Conservation (phyloP, 306 rosid species). For the Crotalaria pallida region DNA sequence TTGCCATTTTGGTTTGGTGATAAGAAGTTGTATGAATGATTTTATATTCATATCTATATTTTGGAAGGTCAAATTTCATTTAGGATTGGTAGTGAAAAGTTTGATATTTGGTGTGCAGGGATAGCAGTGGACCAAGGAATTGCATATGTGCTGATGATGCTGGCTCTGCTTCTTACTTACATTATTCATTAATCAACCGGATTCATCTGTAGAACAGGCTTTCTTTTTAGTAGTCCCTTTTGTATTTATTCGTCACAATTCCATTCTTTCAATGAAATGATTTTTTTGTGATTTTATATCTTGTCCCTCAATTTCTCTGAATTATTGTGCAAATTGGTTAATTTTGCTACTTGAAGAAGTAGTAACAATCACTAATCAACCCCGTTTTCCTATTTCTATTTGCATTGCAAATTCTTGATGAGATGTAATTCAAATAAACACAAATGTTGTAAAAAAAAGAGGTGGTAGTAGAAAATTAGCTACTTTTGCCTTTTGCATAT, state of each 20-base stretch:
- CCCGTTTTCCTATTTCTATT: background rate
- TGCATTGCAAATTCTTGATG: background rate
- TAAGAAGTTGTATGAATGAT: too few species aligned
- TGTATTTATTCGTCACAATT: slow-evolving; percentile 18
- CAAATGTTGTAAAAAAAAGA: background rate
- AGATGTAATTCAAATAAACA: background rate
- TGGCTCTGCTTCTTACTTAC: slow-evolving; percentile 52
- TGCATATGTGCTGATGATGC: slow-evolving; percentile 38
- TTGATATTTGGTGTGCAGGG: slow-evolving; percentile 25
- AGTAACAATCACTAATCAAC: background rate
- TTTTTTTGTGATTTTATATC: slow-evolving; percentile 17
- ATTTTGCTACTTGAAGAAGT: background rate
- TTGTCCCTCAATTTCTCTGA: background rate
- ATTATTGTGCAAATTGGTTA: background rate
- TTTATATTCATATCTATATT: background rate
- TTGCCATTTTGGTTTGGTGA: too few species aligned
- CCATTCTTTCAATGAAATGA: slow-evolving; percentile 34
- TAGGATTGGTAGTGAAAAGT: slow-evolving; percentile 8
- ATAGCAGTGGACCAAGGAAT: slow-evolving; percentile 42
- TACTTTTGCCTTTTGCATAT: background rate
- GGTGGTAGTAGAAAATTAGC: background rate
- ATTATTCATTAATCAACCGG: slow-evolving; percentile 39
- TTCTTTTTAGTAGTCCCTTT: background rate
- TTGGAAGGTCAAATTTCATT: background rate
- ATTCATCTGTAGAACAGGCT: slow-evolving; percentile 14